Conservation (phyloP, 2,329 filamentous ascomycete species). For the Xylariaceae sp. region DNA sequence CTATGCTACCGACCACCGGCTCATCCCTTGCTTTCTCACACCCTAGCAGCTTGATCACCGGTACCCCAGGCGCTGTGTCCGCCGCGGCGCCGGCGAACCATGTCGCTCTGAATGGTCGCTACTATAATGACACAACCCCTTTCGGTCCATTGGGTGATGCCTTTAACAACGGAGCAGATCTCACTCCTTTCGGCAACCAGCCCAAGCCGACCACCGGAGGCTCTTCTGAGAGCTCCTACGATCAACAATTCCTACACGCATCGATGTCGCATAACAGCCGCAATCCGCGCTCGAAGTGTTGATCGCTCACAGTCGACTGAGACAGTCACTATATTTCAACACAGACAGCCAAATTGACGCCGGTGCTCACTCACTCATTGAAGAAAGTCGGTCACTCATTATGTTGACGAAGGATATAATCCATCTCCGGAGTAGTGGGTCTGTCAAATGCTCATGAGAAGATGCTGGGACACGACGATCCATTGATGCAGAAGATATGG, state of each 20-base stretch:
- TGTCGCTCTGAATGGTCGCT: conserved; percentile 27
- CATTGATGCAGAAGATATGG: background rate
- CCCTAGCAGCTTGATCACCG: conserved; percentile 46
- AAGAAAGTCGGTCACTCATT: no score
- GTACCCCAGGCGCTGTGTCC: conserved; percentile 35
- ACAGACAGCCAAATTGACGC: background rate
- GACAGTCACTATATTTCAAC: background rate
- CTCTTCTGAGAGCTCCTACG: conserved; percentile 23
- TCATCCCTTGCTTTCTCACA: conserved; percentile 41
- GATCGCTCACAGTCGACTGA: background rate
- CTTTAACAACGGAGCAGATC: conserved; percentile 24
- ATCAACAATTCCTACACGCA: conserved; percentile 24
- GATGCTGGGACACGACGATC: background rate
- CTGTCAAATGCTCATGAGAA: background rate
- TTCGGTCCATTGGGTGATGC: conserved; percentile 26
- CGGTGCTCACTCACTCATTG: no score
- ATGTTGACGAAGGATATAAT: background rate
- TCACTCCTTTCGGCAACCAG: conserved; percentile 29
- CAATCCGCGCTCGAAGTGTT: conserved; percentile 26
- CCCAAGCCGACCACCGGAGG: conserved; percentile 20
- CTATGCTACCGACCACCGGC: conserved; percentile 17
- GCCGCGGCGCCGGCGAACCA: conserved; percentile 19
- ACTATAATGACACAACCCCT: conserved; percentile 26
- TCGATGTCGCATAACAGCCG: conserved; percentile 24
- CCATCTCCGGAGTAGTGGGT: background rate